Evolutionary conservation across 306 rosid genomes (phyloP).

Genomic region (Rosa persica): DNA sequence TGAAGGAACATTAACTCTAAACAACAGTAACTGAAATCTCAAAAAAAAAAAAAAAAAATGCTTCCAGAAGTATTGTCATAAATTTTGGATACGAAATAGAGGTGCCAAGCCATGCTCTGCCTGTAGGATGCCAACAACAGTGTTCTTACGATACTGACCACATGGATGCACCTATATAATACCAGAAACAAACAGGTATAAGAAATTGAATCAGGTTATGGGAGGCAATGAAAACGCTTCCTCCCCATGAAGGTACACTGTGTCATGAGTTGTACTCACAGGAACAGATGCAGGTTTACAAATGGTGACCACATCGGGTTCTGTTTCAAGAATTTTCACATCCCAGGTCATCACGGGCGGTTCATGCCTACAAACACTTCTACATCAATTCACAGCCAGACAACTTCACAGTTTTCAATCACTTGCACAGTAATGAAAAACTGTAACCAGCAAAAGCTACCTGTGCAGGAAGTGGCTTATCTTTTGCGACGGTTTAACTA

Average conservation of each 20-base stretch:
- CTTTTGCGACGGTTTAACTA: slow-evolving; percentile 71
- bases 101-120: slow-evolving; percentile 89
- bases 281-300: slow-evolving; percentile 90
- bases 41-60: slow-evolving; percentile 4
- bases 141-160: slow-evolving; percentile 97
- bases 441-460: slow-evolving; percentile 24
- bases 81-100: slow-evolving; percentile 80
- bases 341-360: slow-evolving; percentile 79
- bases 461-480: slow-evolving; percentile 86
- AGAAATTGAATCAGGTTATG: neutral
- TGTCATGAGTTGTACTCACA: slow-evolving; percentile 40
- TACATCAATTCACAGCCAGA: slow-evolving; percentile 35
- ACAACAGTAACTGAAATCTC: neutral
- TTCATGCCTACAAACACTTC: slow-evolving; percentile 74
- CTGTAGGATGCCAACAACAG: slow-evolving; percentile 88
- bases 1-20: slow-evolving; percentile 9
- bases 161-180: slow-evolving; percentile 88
- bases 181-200: slow-evolving; percentile 37
- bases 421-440: neutral
- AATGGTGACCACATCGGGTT: slow-evolving; percentile 63
- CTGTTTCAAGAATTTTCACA: slow-evolving; percentile 54
- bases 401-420: slow-evolving; percentile 19
- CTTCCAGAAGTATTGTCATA: slow-evolving; percentile 9
- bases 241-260: neutral
- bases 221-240: neutral